Conservation (phyloP, 805 yeast species). For the Spathaspora gorwiae region DNA sequence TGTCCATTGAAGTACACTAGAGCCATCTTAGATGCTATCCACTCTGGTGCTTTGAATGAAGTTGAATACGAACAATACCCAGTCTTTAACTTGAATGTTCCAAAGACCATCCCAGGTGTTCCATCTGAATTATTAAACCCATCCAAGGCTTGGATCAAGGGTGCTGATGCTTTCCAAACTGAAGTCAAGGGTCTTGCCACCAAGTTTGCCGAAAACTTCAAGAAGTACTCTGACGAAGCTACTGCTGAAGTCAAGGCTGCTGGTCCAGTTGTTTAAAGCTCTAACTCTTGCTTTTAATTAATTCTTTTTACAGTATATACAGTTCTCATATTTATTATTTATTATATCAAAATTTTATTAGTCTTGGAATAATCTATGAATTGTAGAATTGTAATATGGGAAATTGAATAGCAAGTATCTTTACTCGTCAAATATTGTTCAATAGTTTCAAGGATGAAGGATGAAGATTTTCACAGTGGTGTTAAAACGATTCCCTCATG, state of each 20-base stretch:
- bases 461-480: too few species aligned
- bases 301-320: background rate
- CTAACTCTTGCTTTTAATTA: background rate
- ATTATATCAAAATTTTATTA: background rate
- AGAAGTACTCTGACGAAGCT: constrained; percentile 75
- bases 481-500: too few species aligned
- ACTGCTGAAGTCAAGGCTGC: constrained; percentile 87
- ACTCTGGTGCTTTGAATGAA: constrained; percentile 79
- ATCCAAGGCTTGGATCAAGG: constrained; percentile 66
- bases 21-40: constrained; percentile 91
- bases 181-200: constrained; percentile 59
- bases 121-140: constrained; percentile 87
- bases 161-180: constrained; percentile 32
- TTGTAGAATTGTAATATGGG: too few species aligned
- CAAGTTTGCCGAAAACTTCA: constrained; percentile 82
- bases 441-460: too few species aligned
- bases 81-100: constrained; percentile 81
- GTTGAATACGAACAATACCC: constrained; percentile 82
- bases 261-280: constrained; percentile 58
- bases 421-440: too few species aligned
- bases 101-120: constrained; percentile 75
- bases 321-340: background rate
- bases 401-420: too few species aligned
- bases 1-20: constrained; percentile 97
- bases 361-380: too few species aligned